phyloP scores from a whole-genome alignment of 805 yeast genomes.

The Saccharomycopsis vini region DNA sequence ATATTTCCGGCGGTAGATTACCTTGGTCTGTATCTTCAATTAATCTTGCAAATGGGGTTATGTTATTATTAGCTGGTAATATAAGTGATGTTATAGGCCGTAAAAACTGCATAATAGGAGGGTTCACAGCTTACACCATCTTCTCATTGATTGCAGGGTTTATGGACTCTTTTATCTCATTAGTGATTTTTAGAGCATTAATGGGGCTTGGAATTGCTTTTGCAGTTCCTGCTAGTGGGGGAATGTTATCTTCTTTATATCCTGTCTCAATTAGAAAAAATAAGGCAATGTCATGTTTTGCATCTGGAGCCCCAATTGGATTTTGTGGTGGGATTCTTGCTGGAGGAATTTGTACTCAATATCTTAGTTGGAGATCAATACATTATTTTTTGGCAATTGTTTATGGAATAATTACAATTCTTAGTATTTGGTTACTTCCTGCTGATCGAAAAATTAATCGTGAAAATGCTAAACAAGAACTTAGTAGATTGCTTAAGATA shows the following conservation, averaged over 20 bases:
- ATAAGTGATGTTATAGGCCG: conserved; percentile 43
- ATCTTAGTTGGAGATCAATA: conserved; percentile 34
- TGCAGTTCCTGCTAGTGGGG: conserved; percentile 40
- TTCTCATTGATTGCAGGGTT: conserved; percentile 30
- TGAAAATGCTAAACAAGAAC: conserved; percentile 6
- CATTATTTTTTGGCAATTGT: conserved; percentile 35
- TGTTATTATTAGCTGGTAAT: conserved; percentile 36
- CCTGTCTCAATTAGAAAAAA: conserved; percentile 33
- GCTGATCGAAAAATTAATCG: conserved; percentile 8
- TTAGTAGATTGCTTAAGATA: conserved; percentile 21
- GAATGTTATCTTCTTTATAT: conserved; percentile 35
- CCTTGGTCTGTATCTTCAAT: conserved; percentile 37
- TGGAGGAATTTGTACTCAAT: conserved; percentile 36
- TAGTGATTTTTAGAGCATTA: conserved; percentile 35
- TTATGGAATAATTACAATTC: conserved; percentile 24
- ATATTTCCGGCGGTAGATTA: conserved; percentile 31
- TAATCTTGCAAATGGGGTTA: conserved; percentile 35
- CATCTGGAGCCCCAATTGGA: conserved; percentile 42
- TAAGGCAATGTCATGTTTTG: conserved; percentile 33
- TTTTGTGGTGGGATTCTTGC: conserved; percentile 34
- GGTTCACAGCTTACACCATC: conserved; percentile 28
- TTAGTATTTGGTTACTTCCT: conserved; percentile 29
- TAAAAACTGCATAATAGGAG: conserved; percentile 29
- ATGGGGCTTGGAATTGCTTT: conserved; percentile 38
- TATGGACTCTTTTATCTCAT: conserved; percentile 27